These are phyloP conservation scores for Collybia sp. DNA, from an alignment of 768 basidiomycete species.

Conservation along the genomic window DNA sequence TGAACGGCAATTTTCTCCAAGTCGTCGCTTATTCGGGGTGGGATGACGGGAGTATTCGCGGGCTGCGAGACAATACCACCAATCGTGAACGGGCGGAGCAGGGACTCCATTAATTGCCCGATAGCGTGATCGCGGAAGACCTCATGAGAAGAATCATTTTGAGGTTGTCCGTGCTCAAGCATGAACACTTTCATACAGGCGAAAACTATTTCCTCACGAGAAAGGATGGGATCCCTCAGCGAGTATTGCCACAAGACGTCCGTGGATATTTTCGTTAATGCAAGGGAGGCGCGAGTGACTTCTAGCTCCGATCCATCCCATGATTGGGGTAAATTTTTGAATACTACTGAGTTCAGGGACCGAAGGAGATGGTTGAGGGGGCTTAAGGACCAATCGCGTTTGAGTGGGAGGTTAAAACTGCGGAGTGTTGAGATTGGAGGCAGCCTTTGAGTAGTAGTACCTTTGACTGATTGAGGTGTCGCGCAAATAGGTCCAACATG, in stretches of 20 bases:
- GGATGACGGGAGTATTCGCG: conserved; percentile 11
- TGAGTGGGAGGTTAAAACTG: conserved; percentile 40
- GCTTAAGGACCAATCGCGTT: conserved; percentile 61
- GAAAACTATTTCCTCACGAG: conserved; percentile 58
- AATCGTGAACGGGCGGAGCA: conserved; percentile 53
- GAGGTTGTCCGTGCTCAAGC: conserved; percentile 81
- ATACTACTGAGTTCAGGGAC: conserved; percentile 67
- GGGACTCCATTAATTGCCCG: conserved; percentile 46
- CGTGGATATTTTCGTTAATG: conserved; percentile 50
- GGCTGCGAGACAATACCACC: conserved; percentile 18
- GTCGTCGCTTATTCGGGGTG: conserved; percentile 13
- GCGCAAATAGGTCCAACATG: conserved; percentile 47
- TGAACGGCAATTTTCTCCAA: conserved; percentile 52
- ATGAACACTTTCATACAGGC: conserved; percentile 92
- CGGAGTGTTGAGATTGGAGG: conserved; percentile 20
- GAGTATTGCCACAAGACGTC: conserved; percentile 39
- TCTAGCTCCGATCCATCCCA: conserved; percentile 85
- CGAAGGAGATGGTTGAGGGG: conserved; percentile 78
- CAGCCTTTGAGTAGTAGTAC: conserved; percentile 50
- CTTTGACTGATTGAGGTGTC: conserved; percentile 52
- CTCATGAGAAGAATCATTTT: conserved; percentile 49
- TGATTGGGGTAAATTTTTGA: conserved; percentile 56
- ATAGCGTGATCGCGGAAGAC: conserved; percentile 80
- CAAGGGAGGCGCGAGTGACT: conserved; percentile 62
- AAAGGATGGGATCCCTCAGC: conserved; percentile 36